Percentiles rank a stretch among this genome's conserved stretches.
Conservation (phyloP, 1,139 yeast genomes). For the Saccharomycopsis crataegensis region DNA sequence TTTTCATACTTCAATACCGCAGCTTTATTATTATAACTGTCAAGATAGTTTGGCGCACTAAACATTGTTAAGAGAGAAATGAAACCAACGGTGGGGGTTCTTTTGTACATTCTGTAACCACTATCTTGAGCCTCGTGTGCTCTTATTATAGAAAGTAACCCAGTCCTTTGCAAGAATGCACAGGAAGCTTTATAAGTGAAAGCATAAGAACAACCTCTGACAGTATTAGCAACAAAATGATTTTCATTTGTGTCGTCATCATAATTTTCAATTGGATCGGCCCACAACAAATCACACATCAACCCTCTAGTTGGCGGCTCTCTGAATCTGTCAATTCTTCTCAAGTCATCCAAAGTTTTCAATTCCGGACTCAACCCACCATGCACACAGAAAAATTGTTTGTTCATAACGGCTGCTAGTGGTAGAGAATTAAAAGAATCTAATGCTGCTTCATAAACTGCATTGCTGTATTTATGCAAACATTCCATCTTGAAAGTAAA, state of each 20-base stretch:
- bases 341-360: constrained; percentile 61
- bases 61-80: constrained; percentile 89
- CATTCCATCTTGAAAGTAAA: constrained; percentile 92
- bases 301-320: constrained; percentile 93
- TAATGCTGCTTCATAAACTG: constrained; percentile 69
- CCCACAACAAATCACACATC: constrained; percentile 95
- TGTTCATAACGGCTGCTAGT: constrained; percentile 88
- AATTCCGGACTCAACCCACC: constrained; percentile 95
- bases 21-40: constrained; percentile 90
- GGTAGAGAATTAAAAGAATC: constrained; percentile 83
- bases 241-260: constrained; percentile 60
- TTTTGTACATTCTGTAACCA: constrained; percentile 90
- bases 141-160: constrained; percentile 73
- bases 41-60: constrained; percentile 94
- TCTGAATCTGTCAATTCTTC: constrained; percentile 66
- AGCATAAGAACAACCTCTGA: constrained; percentile 90
- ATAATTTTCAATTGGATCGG: constrained; percentile 87
- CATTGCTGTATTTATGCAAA: constrained; percentile 67
- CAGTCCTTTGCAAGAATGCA: constrained; percentile 71
- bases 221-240: constrained; percentile 59
- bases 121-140: constrained; percentile 99
- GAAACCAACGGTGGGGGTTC: constrained; percentile 82
- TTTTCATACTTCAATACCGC: constrained; percentile 89
- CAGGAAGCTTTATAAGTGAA: constrained; percentile 83
- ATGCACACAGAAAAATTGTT: constrained; percentile 92